phyloP scores from a whole-genome alignment of 345 rosid genomes.

The Murraya paniculata region DNA sequence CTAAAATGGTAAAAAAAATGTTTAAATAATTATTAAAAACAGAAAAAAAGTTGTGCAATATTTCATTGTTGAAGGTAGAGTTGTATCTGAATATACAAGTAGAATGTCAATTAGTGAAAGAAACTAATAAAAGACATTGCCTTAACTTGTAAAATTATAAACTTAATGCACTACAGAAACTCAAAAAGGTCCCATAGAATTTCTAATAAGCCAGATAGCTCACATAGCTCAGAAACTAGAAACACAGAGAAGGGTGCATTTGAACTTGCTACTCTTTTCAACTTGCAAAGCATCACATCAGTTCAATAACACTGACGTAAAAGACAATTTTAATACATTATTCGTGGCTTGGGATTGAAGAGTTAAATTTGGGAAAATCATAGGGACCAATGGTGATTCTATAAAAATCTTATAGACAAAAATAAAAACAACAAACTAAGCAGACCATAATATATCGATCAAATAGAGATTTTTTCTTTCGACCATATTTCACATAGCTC shows the following conservation, averaged over 20 bases:
- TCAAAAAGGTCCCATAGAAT: background rate
- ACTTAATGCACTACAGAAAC: background rate
- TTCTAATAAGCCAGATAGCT: background rate
- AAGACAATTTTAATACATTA: background rate
- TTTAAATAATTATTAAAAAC: background rate
- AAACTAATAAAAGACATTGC: background rate
- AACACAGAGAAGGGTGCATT: background rate
- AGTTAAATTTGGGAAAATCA: background rate
- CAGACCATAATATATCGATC: no score
- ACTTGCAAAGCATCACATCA: background rate
- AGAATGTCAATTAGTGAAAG: background rate
- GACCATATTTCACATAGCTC: background rate
- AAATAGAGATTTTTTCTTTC: no score
- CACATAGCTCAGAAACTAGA: background rate
- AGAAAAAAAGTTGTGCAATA: background rate
- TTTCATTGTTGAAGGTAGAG: background rate
- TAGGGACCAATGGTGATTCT: background rate
- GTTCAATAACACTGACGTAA: background rate
- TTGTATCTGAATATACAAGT: background rate
- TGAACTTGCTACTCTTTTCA: background rate
- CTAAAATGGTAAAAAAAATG: background rate
- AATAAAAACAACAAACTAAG: no score
- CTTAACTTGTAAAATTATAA: background rate
- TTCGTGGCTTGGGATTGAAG: background rate
- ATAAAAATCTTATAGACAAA: background rate